phyloP scores from a whole-genome alignment of 192 early-diverging fungal genomes.

The Paraglomus brasilianum region DNA sequence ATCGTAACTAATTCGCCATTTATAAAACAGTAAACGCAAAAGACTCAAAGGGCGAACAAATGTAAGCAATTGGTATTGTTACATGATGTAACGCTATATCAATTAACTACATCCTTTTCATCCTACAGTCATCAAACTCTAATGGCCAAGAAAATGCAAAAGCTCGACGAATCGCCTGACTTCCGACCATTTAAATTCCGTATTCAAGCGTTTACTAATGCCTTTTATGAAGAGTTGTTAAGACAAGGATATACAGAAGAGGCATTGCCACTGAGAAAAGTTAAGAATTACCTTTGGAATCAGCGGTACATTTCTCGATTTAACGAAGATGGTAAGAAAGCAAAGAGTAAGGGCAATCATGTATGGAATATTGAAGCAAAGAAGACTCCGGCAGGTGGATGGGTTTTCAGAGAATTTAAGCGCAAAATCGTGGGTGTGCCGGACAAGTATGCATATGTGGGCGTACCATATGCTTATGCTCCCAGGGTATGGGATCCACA shows the following conservation, averaged over 20 bases:
- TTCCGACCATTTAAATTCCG: conserved; percentile 83
- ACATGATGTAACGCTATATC: neutral
- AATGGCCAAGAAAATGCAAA: conserved; percentile 76
- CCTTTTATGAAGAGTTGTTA: conserved; percentile 66
- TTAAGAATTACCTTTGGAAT: conserved; percentile 72
- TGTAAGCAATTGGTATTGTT: conserved; percentile 48
- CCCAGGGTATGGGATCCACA: conserved; percentile 78
- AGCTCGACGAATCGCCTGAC: conserved; percentile 66
- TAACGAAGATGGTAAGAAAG: conserved; percentile 79
- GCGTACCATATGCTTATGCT: conserved; percentile 62
- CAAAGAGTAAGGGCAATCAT: conserved; percentile 76
- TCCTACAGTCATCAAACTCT: conserved; percentile 63
- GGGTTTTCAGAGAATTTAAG: conserved; percentile 73
- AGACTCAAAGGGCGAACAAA: conserved; percentile 67
- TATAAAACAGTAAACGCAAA: conserved; percentile 52
- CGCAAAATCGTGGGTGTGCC: conserved; percentile 65
- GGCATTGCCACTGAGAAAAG: conserved; percentile 59
- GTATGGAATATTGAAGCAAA: conserved; percentile 84
- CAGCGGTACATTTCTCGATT: conserved; percentile 76
- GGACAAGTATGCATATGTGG: conserved; percentile 63
- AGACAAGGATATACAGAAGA: conserved; percentile 62
- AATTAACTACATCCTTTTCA: neutral
- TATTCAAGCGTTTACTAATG: conserved; percentile 79
- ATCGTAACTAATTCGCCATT: neutral
- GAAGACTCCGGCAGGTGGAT: conserved; percentile 60